Evolutionary conservation across 169 alveolate species (phyloP).

Genomic region (Plasmodium adleri): DNA sequence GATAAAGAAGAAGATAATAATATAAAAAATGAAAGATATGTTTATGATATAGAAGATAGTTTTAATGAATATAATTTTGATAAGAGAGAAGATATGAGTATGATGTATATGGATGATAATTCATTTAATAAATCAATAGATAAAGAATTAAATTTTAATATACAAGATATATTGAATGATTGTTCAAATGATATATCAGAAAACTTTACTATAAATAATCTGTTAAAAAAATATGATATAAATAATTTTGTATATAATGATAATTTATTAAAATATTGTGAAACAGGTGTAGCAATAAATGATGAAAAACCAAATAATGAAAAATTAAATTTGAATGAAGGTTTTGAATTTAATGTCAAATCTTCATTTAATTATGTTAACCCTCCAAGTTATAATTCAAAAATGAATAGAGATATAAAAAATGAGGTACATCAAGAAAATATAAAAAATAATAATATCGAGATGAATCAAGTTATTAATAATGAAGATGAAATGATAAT

Average conservation of each 20-base stretch:
- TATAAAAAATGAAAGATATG: constrained; percentile 11
- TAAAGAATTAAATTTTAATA: not conserved
- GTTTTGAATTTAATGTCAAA: constrained; percentile 27
- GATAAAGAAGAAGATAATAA: constrained; percentile 45
- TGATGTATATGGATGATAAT: not conserved
- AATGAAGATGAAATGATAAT: too few relatives aligned
- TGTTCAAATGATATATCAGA: constrained; percentile 26
- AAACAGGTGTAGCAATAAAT: constrained; percentile 36
- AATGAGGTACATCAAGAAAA: not conserved
- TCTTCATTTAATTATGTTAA: constrained; percentile 35
- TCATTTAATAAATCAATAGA: constrained; percentile 2
- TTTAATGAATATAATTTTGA: constrained; percentile 23
- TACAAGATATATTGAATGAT: constrained; percentile 28
- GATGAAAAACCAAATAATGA: constrained; percentile 36
- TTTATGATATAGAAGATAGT: constrained; percentile 28
- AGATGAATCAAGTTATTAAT: too few relatives aligned
- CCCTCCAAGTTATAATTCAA: constrained; percentile 27
- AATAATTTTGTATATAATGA: constrained; percentile 62
- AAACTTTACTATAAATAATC: constrained; percentile 15
- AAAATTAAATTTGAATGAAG: constrained; percentile 18
- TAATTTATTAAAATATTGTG: constrained; percentile 58
- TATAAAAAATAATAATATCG: too few relatives aligned
- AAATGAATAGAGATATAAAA: not conserved
- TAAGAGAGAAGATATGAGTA: constrained; percentile 23
- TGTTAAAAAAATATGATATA: constrained; percentile 61